Base-by-base conservation (phyloP, 257 asterid genomes). In the Vinca minor region DNA sequence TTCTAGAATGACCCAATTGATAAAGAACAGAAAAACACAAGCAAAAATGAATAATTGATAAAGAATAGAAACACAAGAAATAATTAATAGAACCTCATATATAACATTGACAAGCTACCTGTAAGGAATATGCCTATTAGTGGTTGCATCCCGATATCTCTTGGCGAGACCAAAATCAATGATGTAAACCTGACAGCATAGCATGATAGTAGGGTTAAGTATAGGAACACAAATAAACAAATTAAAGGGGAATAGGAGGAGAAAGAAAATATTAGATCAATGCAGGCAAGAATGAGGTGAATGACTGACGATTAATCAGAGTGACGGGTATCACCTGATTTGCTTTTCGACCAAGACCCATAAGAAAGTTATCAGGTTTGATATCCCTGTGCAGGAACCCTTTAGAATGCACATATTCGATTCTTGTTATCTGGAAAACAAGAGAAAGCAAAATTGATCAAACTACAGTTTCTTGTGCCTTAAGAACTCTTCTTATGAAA, bases 101-200 rank as follows among this genome's bases (percentile, higher is more conserved):
- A 34, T 31, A 56, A n/a, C 4, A 8, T 18, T 7, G 12, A n/a
- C 25, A 56, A 56, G 42, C 15, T 18, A 85, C 96, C 94, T 89
- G 82, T 86, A 86, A 41, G 95, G 96, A 62, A 89, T 86, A 78
- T 89, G 96, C 76, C 78, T 79, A 71, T 87, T 87, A 69, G 72
- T 76, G 57, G 80, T 71, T 18, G 87, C 83, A 64, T 86, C 95
- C 68, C 94, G 83, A 62, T 87, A 89, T 73, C 88, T 83, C 78
- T 89, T 89, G 64, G 96, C 96, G 75, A 89, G 95, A 69, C 96
- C 96, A 77, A 84, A 89, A 72, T 86, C 95, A 67, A 89, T 89
- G 50, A 84, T 66, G 47, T 86, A 89, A 42, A 89, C 96, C 96
- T 89, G 74, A 74, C 13, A 25, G 35, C 42, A 34, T 34, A 34